phyloP scores from a whole-genome alignment of 306 rosid species.

The Sphenostylis stenocarpa region DNA sequence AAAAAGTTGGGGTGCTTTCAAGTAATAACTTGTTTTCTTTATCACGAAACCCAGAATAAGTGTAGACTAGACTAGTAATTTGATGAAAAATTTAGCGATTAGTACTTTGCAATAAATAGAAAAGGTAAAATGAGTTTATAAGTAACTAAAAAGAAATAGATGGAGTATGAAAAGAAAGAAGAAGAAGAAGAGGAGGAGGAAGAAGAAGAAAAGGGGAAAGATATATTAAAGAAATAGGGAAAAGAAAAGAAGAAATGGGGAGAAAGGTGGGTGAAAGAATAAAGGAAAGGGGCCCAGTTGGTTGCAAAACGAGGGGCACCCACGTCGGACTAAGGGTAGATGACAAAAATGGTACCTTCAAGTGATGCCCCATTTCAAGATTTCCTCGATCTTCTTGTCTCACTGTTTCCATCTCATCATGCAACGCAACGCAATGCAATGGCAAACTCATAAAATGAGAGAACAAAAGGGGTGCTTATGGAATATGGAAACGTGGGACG shows the following conservation, averaged over 20 bases:
- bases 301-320: constrained; percentile 72
- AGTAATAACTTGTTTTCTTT: too few species aligned
- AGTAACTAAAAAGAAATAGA: too few species aligned
- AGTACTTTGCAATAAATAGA: too few species aligned
- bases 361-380: constrained; percentile 61
- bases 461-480: constrained; percentile 37
- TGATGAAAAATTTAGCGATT: too few species aligned
- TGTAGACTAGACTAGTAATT: too few species aligned
- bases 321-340: constrained; percentile 59
- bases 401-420: too few species aligned
- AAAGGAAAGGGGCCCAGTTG: constrained; percentile 62
- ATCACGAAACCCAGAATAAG: too few species aligned
- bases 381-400: constrained; percentile 64
- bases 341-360: constrained; percentile 81
- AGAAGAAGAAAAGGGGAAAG: too few species aligned
- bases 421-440: neutral
- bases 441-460: constrained; percentile 28
- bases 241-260: neutral
- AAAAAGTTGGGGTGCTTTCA: too few species aligned
- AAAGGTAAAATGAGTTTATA: too few species aligned
- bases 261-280: constrained; percentile 56
- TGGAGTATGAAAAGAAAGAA: too few species aligned
- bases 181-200: too few species aligned
- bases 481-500: constrained; percentile 63
- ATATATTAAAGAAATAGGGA: neutral